Evolutionary conservation across 2,329 filamentous ascomycete genomes (phyloP), one percentile per base, ranked within the genome.

Genomic region (Colletotrichum brevisporum): DNA sequence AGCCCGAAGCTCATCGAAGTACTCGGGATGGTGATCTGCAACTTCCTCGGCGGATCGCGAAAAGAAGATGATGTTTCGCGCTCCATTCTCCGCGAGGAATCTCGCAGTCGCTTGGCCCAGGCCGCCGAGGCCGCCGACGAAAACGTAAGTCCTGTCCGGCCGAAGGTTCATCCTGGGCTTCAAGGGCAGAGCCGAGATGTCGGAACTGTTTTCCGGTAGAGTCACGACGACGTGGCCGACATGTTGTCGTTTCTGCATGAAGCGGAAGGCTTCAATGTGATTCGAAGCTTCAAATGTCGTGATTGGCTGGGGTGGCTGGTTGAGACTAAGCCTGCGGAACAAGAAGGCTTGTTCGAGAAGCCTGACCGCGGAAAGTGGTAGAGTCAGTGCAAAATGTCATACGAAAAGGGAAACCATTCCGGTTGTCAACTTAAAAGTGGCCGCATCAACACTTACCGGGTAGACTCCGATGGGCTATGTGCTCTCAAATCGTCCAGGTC

Each of bases 171-270:
- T 36, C 2, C 16, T 36, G 12, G 36, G 16, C 5, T 16, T 21
- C 13, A 18, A 21, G 3, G 67, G 45, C 4, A 9, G 6, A 4
- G 57, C 41, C 0, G 27, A 13, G 2, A 54, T 16, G 21, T 56
- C 12, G 8, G 9, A 3, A 10, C 24, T 36, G 10, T 41, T 31
- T 3, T 50, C 26, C 5, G 56, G 71, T 67, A 77, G 69, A 39
- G 64, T 72, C 15, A 83, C 56, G 15, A 85, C 77, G 15, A 85
- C 80, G 58, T 84, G 84, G 0, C 83, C 83, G 45, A 82, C 80
- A 68, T 85, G 83, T 31, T 73, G 74, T 1, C 82, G 83, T 2
- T 74, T 75, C 61, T 85, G 81, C 79, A 86, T 80, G 51, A 80
- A 76, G 0, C 81, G 74, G 70, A 86, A 83, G 0, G 83, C 83